Conservation (phyloP, 176 grass and related monocot species). For the Miscanthus lutarioriparius region DNA sequence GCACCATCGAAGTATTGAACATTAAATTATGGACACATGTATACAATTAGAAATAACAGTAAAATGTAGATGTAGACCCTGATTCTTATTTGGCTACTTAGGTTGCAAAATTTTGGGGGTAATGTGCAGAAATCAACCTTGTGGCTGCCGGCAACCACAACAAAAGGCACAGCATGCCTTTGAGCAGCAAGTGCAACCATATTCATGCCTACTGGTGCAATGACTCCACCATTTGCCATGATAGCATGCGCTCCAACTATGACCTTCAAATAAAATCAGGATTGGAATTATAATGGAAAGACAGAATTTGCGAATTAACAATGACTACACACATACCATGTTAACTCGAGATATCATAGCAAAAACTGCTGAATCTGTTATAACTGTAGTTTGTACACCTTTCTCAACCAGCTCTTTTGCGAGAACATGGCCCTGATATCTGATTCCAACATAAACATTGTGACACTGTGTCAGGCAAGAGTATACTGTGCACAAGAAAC, state of each 20-base stretch:
- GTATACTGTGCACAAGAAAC: neutral
- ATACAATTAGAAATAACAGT: neutral
- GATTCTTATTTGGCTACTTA: conserved; percentile 9
- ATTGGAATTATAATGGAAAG: conserved; percentile 28
- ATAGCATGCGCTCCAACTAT: conserved; percentile 98
- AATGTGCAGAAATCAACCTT: conserved; percentile 62
- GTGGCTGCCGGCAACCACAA: conserved; percentile 94
- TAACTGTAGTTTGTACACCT: conserved; percentile 86
- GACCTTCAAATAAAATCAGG: conserved; percentile 58
- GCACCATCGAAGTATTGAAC: neutral
- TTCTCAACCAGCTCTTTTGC: conserved; percentile 90
- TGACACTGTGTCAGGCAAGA: neutral
- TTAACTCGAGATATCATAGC: conserved; percentile 99
- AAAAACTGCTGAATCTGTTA: conserved; percentile 97
- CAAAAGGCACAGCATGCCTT: conserved; percentile 97
- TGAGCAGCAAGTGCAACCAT: conserved; percentile 97
- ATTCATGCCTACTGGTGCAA: conserved; percentile 94
- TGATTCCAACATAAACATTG: conserved; percentile 42
- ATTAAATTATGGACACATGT: neutral
- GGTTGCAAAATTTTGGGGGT: neutral
- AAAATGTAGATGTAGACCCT: conserved; percentile 15
- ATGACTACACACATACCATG: conserved; percentile 61
- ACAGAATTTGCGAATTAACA: conserved; percentile 18
- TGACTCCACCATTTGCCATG: conserved; percentile 98
- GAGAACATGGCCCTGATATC: conserved; percentile 94